A percentile compares a stretch with the other conserved stretches of the same genome.
Conservation (phyloP, 2,329 filamentous ascomycete genomes). For the Calonectria pseudoturangicola region DNA sequence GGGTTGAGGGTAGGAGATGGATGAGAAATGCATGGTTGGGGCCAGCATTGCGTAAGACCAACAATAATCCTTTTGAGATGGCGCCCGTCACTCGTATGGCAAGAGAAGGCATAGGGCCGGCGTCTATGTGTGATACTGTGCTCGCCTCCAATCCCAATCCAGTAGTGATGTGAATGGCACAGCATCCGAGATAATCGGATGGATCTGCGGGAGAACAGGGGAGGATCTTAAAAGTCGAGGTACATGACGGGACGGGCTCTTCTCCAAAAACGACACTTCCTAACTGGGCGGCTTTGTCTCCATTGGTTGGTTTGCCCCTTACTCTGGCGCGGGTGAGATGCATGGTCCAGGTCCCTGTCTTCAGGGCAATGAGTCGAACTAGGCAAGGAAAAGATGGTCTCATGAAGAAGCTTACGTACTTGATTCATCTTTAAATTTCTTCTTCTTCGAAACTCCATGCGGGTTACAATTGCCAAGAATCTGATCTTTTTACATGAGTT, state of each 20-base stretch:
- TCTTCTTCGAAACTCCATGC: neutral
- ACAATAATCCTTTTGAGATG: neutral
- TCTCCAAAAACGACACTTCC: neutral
- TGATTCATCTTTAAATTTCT: neutral
- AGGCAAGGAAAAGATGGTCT: neutral
- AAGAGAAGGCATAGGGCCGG: neutral
- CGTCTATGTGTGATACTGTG: neutral
- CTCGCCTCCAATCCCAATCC: neutral
- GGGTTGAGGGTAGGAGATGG: neutral
- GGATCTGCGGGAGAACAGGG: slow-evolving; percentile 26
- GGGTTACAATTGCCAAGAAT: neutral
- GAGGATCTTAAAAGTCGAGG: slow-evolving; percentile 19
- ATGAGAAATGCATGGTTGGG: slow-evolving; percentile 18
- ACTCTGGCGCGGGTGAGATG: neutral
- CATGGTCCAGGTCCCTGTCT: slow-evolving; percentile 15
- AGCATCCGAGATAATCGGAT: slow-evolving; percentile 20
- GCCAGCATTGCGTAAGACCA: neutral
- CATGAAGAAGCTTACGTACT: neutral
- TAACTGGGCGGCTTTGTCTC: neutral
- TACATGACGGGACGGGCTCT: slow-evolving; percentile 22
- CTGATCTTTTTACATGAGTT: neutral
- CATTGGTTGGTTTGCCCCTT: slow-evolving; percentile 17
- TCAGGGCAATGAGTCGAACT: neutral
- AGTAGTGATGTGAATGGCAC: slow-evolving; percentile 1
- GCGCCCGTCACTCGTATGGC: neutral